Conservation (phyloP, 805 yeast genomes). For the Nakazawaea sp. region DNA sequence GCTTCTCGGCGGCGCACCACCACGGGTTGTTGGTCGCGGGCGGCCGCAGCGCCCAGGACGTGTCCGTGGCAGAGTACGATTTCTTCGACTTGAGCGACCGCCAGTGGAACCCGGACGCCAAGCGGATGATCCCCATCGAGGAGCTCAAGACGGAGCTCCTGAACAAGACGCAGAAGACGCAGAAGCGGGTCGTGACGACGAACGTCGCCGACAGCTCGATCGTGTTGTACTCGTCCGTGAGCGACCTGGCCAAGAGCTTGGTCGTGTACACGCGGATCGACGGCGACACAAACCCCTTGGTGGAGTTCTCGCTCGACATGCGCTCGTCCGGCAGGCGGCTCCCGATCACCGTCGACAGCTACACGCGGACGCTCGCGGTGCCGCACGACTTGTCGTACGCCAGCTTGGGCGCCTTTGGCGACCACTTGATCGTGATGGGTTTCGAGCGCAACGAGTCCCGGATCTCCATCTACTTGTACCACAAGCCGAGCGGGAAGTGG, state of each 20-base stretch:
- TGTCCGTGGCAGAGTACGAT: conserved; percentile 25
- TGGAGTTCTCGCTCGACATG: conserved; percentile 15
- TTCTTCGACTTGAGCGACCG: conserved; percentile 39
- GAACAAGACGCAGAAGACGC: conserved; percentile 12
- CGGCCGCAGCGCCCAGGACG: conserved; percentile 35
- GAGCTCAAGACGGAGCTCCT: conserved; percentile 9
- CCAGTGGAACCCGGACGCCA: conserved; percentile 15
- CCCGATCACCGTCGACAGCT: conserved; percentile 12
- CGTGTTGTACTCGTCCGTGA: background rate
- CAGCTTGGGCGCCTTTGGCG: conserved; percentile 59
- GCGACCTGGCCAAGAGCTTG: background rate
- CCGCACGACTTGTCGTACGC: conserved; percentile 49
- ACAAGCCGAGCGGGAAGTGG: conserved; percentile 56
- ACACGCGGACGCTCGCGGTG: conserved; percentile 10
- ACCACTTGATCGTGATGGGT: conserved; percentile 57
- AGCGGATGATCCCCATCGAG: conserved; percentile 18
- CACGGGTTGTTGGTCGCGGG: conserved; percentile 48
- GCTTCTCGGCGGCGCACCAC: conserved; percentile 31
- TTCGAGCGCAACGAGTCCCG: conserved; percentile 36
- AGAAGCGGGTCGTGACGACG: conserved; percentile 15
- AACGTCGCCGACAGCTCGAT: conserved; percentile 12
- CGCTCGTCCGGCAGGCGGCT: conserved; percentile 11
- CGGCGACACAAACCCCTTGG: conserved; percentile 16
- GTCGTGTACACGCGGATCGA: conserved; percentile 2
- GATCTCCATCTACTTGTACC: conserved; percentile 42